Conservation (phyloP, 169 alveolate genomes). For the Plasmodium gonderi region DNA sequence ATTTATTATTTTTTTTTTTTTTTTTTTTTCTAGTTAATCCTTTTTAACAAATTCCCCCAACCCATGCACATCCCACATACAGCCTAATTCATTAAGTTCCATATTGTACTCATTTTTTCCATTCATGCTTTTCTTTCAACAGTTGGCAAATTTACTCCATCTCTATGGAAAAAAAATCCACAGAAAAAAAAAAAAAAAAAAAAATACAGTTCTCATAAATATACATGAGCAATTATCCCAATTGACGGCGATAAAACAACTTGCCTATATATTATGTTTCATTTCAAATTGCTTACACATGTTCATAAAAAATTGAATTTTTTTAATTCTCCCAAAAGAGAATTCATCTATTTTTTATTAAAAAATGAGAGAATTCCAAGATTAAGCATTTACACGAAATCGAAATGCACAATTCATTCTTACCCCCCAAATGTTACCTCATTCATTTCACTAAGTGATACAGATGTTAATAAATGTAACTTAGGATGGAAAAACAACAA, state of each 20-base stretch:
- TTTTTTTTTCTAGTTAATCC: background rate
- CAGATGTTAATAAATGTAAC: background rate
- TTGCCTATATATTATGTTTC: conserved; percentile 6
- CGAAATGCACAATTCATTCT: background rate
- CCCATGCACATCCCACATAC: too few relatives aligned
- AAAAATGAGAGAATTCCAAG: conserved; percentile 11
- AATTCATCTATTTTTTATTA: conserved; percentile 9
- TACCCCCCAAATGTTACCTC: background rate
- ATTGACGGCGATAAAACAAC: background rate
- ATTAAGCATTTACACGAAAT: background rate
- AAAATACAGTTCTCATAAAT: background rate
- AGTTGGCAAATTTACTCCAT: too few relatives aligned
- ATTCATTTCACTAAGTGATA: background rate
- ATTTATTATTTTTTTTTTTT: background rate
- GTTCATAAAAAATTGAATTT: conserved; percentile 28
- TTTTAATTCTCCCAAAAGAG: conserved; percentile 8
- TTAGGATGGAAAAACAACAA: background rate
- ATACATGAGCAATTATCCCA: background rate
- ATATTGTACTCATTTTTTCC: background rate
- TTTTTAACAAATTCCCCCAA: background rate
- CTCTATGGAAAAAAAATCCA: background rate
- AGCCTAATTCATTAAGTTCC: background rate
- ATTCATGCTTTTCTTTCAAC: background rate
- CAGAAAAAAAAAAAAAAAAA: background rate
- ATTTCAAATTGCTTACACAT: conserved; percentile 5